Base-by-base conservation (phyloP, 108 stramenopile genomes). In the Epithemia pelagica region DNA sequence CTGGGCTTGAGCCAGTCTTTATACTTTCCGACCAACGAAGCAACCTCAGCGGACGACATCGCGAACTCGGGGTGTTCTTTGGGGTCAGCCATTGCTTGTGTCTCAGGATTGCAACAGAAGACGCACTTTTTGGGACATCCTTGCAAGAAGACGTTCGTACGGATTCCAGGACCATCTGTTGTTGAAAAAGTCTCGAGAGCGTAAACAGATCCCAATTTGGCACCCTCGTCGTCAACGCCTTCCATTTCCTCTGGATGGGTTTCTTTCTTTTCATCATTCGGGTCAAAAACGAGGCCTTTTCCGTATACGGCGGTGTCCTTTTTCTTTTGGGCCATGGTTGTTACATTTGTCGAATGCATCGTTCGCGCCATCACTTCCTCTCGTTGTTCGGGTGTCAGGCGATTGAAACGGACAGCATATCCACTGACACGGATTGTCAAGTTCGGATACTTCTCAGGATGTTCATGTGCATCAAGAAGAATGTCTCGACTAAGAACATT, bases 361-460 rank as follows among this genome's bases (percentile, higher is more conserved):
- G 85, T 86, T 52, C 85, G 59, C 10, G 75, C 69, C 51, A 86
- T 61, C 2, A 86, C 78, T 67, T 86, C 85, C 52, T 82, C 81
- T 54, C 82, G 82, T 57, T 86, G 85, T 69, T 86, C 82, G 0
- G 75, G 80, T 3, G 85, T 86, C 15, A 86, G 73, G 25, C 76
- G 74, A 62, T 83, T 81, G 75, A 86, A 86, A 20, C 74, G 62
- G 23, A 86, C 85, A 21, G 85, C 85, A 62, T 86, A 86, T 28
- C 85, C 85, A 46, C 66, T 69, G 27, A 86, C 82, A 24, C 85
- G 72, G 52, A 86, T 81, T 2, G 82, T 83, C 53, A 86, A 59
- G 61, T 86, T 78, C 20, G 85, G 85, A 54, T 87, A 84, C 53
- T 80, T 74, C 52, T 87, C 86, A 22, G 83, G 86, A 59, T 87